phyloP scores from a whole-genome alignment of 1,284 basidiomycete genomes.

The Puccinia polysora region DNA sequence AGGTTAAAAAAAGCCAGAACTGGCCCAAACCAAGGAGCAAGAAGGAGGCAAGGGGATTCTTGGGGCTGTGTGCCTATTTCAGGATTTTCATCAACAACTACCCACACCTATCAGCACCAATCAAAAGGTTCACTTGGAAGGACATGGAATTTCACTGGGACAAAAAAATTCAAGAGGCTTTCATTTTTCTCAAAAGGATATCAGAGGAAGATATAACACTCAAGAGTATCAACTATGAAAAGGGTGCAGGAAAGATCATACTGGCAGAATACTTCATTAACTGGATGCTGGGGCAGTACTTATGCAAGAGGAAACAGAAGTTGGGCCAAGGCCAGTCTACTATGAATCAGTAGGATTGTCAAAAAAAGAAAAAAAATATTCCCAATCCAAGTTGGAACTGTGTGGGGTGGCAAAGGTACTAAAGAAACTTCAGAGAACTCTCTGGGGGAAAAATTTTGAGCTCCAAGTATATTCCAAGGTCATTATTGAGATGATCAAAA shows the following conservation, averaged over 20 bases:
- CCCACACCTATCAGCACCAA: too few relatives aligned
- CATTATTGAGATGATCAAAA: background rate
- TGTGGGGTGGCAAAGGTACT: too few relatives aligned
- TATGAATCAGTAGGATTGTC: too few relatives aligned
- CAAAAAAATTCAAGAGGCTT: background rate
- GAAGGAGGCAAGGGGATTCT: background rate
- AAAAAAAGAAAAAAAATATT: too few relatives aligned
- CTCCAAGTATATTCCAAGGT: background rate
- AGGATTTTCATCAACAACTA: background rate
- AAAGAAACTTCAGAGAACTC: too few relatives aligned
- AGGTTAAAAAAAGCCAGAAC: background rate
- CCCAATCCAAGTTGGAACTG: too few relatives aligned
- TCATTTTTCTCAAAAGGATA: background rate
- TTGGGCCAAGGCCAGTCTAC: too few relatives aligned
- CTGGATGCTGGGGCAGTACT: background rate
- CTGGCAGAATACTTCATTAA: background rate
- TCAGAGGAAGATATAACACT: background rate
- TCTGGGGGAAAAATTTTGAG: too few relatives aligned
- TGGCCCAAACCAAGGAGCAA: background rate
- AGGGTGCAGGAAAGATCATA: background rate
- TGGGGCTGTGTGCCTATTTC: background rate
- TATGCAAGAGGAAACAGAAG: background rate
- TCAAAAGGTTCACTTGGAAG: too few relatives aligned
- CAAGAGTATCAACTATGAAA: background rate
- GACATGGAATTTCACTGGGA: too few relatives aligned